phyloP scores from a whole-genome alignment of 441 rosid species.

The Erodium texanum region DNA sequence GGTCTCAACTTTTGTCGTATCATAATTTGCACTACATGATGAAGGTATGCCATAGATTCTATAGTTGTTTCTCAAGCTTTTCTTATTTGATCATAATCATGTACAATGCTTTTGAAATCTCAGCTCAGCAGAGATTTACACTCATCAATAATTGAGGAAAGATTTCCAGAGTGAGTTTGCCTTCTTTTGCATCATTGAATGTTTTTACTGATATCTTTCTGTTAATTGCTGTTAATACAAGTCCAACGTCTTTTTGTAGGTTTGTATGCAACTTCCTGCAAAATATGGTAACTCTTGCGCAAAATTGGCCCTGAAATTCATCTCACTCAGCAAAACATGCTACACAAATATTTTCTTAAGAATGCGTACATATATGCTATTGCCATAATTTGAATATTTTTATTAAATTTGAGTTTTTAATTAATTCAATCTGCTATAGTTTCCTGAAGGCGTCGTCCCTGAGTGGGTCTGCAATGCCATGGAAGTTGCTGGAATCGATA shows the following conservation, averaged over 20 bases:
- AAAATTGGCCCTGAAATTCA: background rate
- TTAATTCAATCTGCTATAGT: constrained; percentile 33
- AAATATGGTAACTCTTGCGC: constrained; percentile 84
- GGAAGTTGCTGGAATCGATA: constrained; percentile 70
- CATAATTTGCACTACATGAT: constrained; percentile 64
- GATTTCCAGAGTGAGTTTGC: constrained; percentile 52
- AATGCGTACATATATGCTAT: background rate
- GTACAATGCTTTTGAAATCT: constrained; percentile 15
- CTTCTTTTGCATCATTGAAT: background rate
- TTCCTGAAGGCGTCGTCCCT: constrained; percentile 62
- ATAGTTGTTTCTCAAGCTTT: constrained; percentile 9
- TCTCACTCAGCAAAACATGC: too few species aligned
- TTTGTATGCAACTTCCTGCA: constrained; percentile 58
- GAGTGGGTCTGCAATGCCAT: constrained; percentile 79
- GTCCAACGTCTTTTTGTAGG: constrained; percentile 29
- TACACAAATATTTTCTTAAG: background rate
- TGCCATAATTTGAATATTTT: background rate
- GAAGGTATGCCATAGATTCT: constrained; percentile 35
- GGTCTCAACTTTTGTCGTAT: constrained; percentile 70
- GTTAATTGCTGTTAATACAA: background rate
- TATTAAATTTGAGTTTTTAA: background rate
- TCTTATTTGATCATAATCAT: constrained; percentile 7
- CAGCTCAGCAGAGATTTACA: constrained; percentile 71
- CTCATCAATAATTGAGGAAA: constrained; percentile 43
- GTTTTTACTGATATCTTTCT: background rate